phyloP scores from a whole-genome alignment of 176 grass and related monocot species.

The Themeda triandra region DNA sequence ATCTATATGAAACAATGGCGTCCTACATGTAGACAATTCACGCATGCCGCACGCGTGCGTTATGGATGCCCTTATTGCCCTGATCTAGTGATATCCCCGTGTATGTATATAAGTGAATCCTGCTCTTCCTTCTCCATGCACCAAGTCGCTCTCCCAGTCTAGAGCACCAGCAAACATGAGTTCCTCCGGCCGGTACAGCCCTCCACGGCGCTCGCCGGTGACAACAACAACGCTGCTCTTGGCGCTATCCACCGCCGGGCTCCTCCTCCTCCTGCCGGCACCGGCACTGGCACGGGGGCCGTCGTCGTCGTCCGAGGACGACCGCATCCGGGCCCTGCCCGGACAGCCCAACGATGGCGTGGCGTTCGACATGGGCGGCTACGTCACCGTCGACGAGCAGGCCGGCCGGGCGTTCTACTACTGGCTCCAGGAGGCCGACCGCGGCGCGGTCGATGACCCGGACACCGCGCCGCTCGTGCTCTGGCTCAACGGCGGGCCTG shows the following conservation, averaged over 20 bases:
- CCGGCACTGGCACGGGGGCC: neutral
- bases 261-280: neutral
- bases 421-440: neutral
- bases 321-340: neutral
- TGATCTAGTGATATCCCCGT: too few relatives aligned
- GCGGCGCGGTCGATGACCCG: neutral
- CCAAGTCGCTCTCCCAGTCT: too few relatives aligned
- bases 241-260: neutral
- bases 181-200: too few relatives aligned
- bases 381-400: neutral
- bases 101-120: too few relatives aligned
- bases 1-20: too few relatives aligned
- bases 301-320: neutral
- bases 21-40: too few relatives aligned
- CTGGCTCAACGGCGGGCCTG: slow-evolving; percentile 73
- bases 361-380: neutral
- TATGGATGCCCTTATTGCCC: too few relatives aligned
- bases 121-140: too few relatives aligned
- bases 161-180: neutral
- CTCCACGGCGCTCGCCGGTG: neutral
- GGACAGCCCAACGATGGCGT: neutral
- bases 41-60: too few relatives aligned
- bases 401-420: neutral
- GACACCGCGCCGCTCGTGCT: slow-evolving; percentile 43
- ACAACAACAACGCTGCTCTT: neutral